Base-by-base conservation (phyloP, 1,284 basidiomycete genomes). In the Cryptococcus wingfieldii region DNA sequence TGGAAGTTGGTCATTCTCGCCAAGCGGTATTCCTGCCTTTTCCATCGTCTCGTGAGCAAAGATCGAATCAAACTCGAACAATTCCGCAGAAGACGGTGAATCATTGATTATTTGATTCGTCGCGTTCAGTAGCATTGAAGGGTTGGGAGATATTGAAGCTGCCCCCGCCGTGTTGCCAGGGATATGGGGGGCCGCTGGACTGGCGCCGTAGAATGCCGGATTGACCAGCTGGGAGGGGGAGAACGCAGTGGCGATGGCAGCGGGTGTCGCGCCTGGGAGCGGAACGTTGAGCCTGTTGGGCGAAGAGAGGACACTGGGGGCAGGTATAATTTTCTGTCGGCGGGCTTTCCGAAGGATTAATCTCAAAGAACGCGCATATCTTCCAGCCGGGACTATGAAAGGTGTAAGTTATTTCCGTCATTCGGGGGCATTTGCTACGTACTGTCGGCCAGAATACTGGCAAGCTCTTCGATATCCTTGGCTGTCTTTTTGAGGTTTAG, bases 331-430 rank as follows among this genome's bases (percentile, higher is more conserved):
- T 65, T 84, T 86, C 56, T 86, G 83, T 60, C 84, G 86, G 65
- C 85, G 83, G 28, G 87, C 86, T 59, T 87, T 82, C 67, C 90
- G 89, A 51, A 94, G 74, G 84, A 94, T 94, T 28, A 93, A 77
- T 61, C 90, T 87, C 18, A 95, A 79, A 2, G 89, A 93, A 50
- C 90, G 77, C 12, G 90, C 90, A 66, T 94, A 95, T 54, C 91
- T 84, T 64, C 89, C 89, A 14, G 89, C 90, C 18, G 91, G 90
- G 60, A 92, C 90, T 90, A 66, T 5, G 45, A 34, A 28, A n/a
- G 42, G 23, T 23, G 23, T 23, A 23, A 23, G 23, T 23, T 23
- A 23, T 23, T 23, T 23, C 23, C 14, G 53, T 54, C 42, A 55
- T 38, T 48, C 50, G n/a, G 44, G 34, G 57, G 50, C 47, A 16